Evolutionary conservation across 192 early-diverging fungal species (phyloP).

Genomic region (Backusella luteola): DNA sequence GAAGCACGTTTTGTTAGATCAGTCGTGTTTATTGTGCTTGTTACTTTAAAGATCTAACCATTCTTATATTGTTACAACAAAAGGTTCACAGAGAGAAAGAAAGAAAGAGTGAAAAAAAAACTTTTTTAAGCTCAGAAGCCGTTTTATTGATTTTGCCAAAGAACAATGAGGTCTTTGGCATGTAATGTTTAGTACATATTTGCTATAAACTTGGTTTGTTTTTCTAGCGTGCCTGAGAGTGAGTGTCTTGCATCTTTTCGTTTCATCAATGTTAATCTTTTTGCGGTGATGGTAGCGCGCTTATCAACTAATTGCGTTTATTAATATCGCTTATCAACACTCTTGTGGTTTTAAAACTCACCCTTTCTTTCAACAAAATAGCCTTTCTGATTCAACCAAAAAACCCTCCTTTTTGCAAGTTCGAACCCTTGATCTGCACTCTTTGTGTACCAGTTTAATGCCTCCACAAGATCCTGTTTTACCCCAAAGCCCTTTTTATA

Average conservation of each 20-base stretch:
- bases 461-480: background rate
- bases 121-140: background rate
- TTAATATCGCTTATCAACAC: background rate
- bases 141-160: background rate
- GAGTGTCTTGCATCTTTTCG: background rate
- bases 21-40: too few relatives aligned
- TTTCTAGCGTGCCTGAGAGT: background rate
- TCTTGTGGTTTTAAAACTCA: background rate
- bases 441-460: background rate
- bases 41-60: background rate
- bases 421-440: background rate
- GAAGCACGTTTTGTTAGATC: background rate
- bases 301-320: background rate
- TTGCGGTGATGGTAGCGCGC: background rate
- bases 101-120: background rate
- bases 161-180: background rate
- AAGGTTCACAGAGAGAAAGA: background rate
- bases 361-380: background rate
- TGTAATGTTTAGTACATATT: too few relatives aligned
- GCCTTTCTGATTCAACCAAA: background rate
- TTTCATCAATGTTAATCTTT: background rate
- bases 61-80: background rate
- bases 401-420: background rate
- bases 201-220: background rate
- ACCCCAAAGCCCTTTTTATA: background rate